Percentiles rank a stretch among this genome's conserved stretches.
Conservation (phyloP, 768 basidiomycete genomes). For the Pisolithus marmoratus region DNA sequence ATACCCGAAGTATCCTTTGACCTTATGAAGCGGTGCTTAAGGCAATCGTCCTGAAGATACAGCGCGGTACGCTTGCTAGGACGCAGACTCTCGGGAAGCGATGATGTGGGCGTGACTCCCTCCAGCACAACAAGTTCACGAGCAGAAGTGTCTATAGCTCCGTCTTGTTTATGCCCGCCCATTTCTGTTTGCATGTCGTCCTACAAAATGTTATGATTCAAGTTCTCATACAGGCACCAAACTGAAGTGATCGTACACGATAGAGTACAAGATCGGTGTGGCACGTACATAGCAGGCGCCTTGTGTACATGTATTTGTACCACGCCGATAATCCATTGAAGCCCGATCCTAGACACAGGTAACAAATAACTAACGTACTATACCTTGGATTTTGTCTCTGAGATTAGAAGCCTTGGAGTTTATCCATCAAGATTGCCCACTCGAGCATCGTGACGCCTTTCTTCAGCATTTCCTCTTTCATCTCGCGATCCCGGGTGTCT, state of each 20-base stretch:
- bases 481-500: slow-evolving; percentile 61
- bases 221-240: not conserved
- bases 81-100: not conserved
- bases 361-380: not conserved
- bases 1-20: slow-evolving; percentile 67
- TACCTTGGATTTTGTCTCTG: not conserved
- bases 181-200: no score
- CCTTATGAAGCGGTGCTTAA: slow-evolving; percentile 73
- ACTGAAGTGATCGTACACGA: not conserved
- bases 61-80: slow-evolving; percentile 21
- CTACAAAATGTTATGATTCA: no score
- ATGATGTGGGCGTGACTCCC: not conserved
- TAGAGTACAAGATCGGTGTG: not conserved
- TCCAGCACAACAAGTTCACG: not conserved
- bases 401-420: slow-evolving; percentile 36
- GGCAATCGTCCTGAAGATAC: slow-evolving; percentile 66
- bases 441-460: slow-evolving; percentile 68
- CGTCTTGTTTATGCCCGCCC: no score
- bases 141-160: no score
- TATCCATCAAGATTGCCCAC: slow-evolving; percentile 75
- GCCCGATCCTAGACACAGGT: not conserved
- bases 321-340: not conserved
- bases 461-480: slow-evolving; percentile 64
- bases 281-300: not conserved
- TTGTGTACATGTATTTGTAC: not conserved